Evolutionary conservation across 169 alveolate genomes (phyloP).

Genomic region (Babesia ovis): DNA sequence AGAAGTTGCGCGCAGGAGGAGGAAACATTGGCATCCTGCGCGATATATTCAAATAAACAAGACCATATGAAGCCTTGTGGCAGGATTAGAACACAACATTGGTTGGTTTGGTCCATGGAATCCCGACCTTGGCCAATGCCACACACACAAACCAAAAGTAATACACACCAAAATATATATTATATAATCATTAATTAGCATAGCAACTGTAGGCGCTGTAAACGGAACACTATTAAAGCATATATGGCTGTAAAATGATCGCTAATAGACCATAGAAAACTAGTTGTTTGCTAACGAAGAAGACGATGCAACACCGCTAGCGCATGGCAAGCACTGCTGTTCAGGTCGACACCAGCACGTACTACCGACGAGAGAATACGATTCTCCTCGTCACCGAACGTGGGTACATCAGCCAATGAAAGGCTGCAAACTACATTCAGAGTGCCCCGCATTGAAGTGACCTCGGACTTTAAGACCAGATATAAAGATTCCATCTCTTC

Average conservation of each 20-base stretch:
- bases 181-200: not conserved
- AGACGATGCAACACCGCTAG: constrained; percentile 27
- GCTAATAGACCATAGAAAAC: not conserved
- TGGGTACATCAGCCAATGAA: constrained; percentile 22
- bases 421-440: constrained; percentile 21
- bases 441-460: not conserved
- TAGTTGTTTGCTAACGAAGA: not conserved
- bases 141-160: not conserved
- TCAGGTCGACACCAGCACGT: constrained; percentile 8
- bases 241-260: not conserved
- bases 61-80: too few relatives aligned
- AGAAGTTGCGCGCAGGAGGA: constrained; percentile 27
- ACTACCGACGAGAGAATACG: not conserved
- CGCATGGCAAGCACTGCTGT: constrained; percentile 15
- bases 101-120: too few relatives aligned
- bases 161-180: not conserved
- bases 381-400: constrained; percentile 8
- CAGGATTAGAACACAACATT: too few relatives aligned
- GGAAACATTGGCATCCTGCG: not conserved
- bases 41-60: not conserved
- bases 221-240: not conserved
- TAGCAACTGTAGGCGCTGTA: too few relatives aligned
- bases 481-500: constrained; percentile 17
- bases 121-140: too few relatives aligned
- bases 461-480: constrained; percentile 9